A percentile compares a stretch with the other conserved stretches of the same genome.
Conservation (phyloP, 148 eudicot genomes). For the Camellia sinensis region DNA sequence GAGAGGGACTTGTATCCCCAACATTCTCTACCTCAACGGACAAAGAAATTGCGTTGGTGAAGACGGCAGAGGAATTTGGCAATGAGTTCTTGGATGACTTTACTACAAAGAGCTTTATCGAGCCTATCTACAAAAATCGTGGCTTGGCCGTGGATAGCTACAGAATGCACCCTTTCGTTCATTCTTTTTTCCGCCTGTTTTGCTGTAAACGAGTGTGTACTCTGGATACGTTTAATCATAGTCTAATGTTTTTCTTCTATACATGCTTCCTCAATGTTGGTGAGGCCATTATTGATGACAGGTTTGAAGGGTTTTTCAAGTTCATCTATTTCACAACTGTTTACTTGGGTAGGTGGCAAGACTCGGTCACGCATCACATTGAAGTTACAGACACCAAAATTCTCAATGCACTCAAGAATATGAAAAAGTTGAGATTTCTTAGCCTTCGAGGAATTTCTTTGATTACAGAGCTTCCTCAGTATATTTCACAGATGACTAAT, state of each 20-base stretch:
- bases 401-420: constrained; percentile 20
- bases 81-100: constrained; percentile 15
- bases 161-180: background rate
- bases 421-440: constrained; percentile 29
- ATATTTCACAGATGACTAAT: constrained; percentile 26
- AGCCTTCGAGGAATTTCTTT: constrained; percentile 53
- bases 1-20: background rate
- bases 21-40: no score
- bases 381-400: constrained; percentile 31
- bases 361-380: constrained; percentile 26
- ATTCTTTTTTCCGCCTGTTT: background rate
- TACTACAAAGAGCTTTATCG: constrained; percentile 25
- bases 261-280: constrained; percentile 29
- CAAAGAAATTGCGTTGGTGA: no score
- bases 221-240: no score
- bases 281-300: constrained; percentile 25
- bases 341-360: constrained; percentile 53
- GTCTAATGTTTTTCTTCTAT: background rate
- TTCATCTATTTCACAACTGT: constrained; percentile 37
- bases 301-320: constrained; percentile 23
- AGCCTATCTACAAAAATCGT: constrained; percentile 10
- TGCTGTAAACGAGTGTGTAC: no score
- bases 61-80: constrained; percentile 5
- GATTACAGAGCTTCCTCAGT: constrained; percentile 30
- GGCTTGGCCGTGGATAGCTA: constrained; percentile 3